A percentile compares a stretch with the other conserved stretches of the same genome.
Conservation (phyloP, 208 protist genomes). For the Crithidia expoeki region DNA sequence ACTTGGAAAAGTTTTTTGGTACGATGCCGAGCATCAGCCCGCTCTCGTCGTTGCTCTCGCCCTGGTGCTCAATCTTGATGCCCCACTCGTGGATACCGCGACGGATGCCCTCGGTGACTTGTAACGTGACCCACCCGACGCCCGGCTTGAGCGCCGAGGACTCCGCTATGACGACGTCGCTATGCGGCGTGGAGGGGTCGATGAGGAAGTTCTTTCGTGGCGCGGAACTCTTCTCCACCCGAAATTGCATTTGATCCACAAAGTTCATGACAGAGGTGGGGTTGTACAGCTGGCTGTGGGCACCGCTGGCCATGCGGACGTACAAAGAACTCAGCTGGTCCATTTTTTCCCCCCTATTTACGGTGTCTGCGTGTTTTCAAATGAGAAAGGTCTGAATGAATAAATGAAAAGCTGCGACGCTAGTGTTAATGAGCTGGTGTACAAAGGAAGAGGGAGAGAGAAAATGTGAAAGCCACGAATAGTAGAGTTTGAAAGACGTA, state of each 20-base stretch:
- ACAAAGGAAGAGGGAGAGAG: too few relatives aligned
- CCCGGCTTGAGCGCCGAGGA: conserved; percentile 88
- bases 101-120: conserved; percentile 88
- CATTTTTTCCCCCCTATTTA: conserved; percentile 39
- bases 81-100: conserved; percentile 92
- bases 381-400: too few relatives aligned
- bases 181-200: conserved; percentile 87
- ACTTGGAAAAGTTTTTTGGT: conserved; percentile 89
- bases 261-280: conserved; percentile 66
- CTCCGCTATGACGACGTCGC: conserved; percentile 90
- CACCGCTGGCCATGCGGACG: conserved; percentile 75
- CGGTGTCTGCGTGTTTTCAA: background rate
- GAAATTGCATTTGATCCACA: conserved; percentile 73
- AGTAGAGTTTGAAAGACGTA: too few relatives aligned
- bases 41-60: conserved; percentile 91
- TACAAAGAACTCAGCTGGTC: conserved; percentile 82
- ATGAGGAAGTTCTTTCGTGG: conserved; percentile 88
- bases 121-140: conserved; percentile 92
- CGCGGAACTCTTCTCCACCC: conserved; percentile 67
- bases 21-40: conserved; percentile 94
- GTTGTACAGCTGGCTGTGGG: conserved; percentile 68
- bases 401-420: too few relatives aligned
- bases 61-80: conserved; percentile 91
- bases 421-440: too few relatives aligned
- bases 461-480: too few relatives aligned